Conservation (phyloP, 2,329 filamentous ascomycete genomes). For the Ambrosiella cleistominuta region DNA sequence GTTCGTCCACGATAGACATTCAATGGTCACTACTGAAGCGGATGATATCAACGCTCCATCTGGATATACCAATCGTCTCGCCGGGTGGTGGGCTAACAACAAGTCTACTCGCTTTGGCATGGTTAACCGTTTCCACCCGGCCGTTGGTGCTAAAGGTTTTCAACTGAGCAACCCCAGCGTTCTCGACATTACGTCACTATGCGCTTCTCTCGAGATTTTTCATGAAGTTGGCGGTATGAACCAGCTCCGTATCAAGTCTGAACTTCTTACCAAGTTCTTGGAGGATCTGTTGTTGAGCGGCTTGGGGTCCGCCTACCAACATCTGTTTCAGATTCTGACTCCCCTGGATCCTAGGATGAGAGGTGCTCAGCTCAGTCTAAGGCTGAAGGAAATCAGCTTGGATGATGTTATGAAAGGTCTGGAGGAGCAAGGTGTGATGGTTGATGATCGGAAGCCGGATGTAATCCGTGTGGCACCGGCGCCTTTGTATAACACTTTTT, state of each 20-base stretch:
- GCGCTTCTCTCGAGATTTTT: conserved; percentile 56
- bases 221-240: conserved; percentile 43
- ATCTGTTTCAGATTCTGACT: conserved; percentile 43
- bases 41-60: conserved; percentile 19
- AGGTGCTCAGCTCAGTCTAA: conserved; percentile 61
- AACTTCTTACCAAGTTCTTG: conserved; percentile 54
- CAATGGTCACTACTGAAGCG: conserved; percentile 26
- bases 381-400: conserved; percentile 38
- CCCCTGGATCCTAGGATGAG: conserved; percentile 43
- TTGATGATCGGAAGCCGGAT: conserved; percentile 67
- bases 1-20: conserved; percentile 65
- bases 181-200: conserved; percentile 53
- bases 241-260: conserved; percentile 46
- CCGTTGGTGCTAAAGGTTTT: conserved; percentile 61
- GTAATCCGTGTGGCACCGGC: conserved; percentile 65
- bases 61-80: conserved; percentile 46
- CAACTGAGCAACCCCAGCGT: conserved; percentile 67
- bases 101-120: conserved; percentile 64
- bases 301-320: conserved; percentile 16
- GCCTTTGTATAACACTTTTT: conserved; percentile 63
- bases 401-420: conserved; percentile 45
- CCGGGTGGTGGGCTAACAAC: conserved; percentile 78
- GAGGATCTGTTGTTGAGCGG: conserved; percentile 37
- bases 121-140: conserved; percentile 64
- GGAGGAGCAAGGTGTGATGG: conserved; percentile 47